These are phyloP conservation scores for Didymella pomorum DNA, from an alignment of 2,329 filamentous ascomycete species.

Conservation along the genomic window DNA sequence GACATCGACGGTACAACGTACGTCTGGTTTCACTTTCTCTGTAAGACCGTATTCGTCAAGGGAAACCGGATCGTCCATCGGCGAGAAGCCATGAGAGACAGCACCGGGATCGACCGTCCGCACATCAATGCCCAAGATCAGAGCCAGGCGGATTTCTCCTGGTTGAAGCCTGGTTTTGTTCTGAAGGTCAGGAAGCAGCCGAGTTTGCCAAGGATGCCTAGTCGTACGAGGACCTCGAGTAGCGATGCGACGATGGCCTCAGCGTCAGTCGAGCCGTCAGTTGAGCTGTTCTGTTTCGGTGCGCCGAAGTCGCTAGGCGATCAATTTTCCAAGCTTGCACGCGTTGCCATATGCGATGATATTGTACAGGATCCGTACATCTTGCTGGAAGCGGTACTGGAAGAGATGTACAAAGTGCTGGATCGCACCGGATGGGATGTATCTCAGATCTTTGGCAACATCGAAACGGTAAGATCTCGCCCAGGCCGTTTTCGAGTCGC, in stretches of 20 bases:
- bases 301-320: conserved; percentile 28
- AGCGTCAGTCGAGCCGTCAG: background rate
- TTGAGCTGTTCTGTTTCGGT: conserved; percentile 44
- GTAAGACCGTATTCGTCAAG: conserved; percentile 31
- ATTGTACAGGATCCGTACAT: conserved; percentile 43
- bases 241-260: conserved; percentile 23
- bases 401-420: conserved; percentile 43
- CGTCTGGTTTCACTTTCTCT: conserved; percentile 45
- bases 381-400: conserved; percentile 43
- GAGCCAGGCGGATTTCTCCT: conserved; percentile 36
- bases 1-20: conserved; percentile 28
- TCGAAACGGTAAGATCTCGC: conserved; percentile 38
- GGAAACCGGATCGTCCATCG: conserved; percentile 21
- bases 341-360: conserved; percentile 27
- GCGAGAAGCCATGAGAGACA: background rate
- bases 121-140: conserved; percentile 14
- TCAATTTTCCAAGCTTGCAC: conserved; percentile 27
- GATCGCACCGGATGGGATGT: conserved; percentile 43
- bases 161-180: conserved; percentile 39
- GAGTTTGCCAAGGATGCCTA: conserved; percentile 4
- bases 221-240: conserved; percentile 24
- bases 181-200: conserved; percentile 28
- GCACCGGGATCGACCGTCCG: background rate
- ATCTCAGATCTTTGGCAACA: conserved; percentile 39
- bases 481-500: background rate